phyloP scores from a whole-genome alignment of 108 stramenopile genomes.

The Aurantiochytrium sp. region DNA sequence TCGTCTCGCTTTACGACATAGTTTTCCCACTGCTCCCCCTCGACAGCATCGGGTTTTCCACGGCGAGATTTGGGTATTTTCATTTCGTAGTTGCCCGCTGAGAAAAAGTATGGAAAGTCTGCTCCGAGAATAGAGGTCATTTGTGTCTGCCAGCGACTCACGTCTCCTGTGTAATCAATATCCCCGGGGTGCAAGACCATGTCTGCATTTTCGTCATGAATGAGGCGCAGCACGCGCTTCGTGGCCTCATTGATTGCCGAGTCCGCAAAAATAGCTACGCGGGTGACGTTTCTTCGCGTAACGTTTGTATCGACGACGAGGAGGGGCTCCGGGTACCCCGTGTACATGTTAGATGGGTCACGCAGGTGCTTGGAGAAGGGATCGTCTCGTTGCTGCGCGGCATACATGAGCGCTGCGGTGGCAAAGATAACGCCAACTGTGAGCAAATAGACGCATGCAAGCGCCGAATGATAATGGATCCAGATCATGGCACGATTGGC shows the following conservation, averaged over 20 bases:
- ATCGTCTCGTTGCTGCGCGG: no score
- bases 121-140: not conserved
- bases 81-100: not conserved
- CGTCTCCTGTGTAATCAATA: not conserved
- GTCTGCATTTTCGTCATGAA: not conserved
- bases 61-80: not conserved
- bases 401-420: no score
- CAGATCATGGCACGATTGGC: not conserved
- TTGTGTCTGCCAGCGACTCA: not conserved
- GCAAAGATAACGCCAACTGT: no score
- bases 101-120: not conserved
- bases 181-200: conserved; percentile 11
- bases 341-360: not conserved
- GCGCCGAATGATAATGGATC: not conserved
- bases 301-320: no score
- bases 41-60: not conserved
- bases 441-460: not conserved
- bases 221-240: not conserved
- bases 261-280: not conserved
- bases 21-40: not conserved
- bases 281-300: not conserved
- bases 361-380: no score
- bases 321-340: not conserved
- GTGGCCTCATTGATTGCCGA: not conserved
- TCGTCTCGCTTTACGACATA: not conserved